Percentiles rank a stretch among this genome's conserved stretches.
Evolutionary conservation across 2,329 filamentous ascomycete species (phyloP).

Genomic region (Orbilia brochopaga): DNA sequence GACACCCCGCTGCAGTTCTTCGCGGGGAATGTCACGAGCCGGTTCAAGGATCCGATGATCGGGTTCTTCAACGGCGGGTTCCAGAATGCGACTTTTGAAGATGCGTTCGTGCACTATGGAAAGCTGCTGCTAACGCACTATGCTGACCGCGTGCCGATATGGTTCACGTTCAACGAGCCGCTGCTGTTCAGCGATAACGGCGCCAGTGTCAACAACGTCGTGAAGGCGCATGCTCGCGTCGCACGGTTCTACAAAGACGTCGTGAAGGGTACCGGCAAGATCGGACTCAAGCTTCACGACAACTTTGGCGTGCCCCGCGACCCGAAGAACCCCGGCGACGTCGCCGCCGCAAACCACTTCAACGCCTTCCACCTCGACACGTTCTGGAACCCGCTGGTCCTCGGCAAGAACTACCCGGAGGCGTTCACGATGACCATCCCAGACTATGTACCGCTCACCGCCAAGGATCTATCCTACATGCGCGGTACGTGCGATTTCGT

Average conservation of each 20-base stretch:
- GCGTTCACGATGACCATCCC: slow-evolving; percentile 18
- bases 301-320: slow-evolving; percentile 28
- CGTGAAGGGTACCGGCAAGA: slow-evolving; percentile 62
- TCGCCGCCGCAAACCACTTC: slow-evolving; percentile 23
- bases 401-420: slow-evolving; percentile 15
- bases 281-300: slow-evolving; percentile 54
- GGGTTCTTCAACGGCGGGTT: slow-evolving; percentile 60
- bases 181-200: slow-evolving; percentile 57
- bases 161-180: slow-evolving; percentile 66
- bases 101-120: slow-evolving; percentile 64
- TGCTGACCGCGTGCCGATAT: slow-evolving; percentile 63
- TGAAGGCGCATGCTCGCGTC: slow-evolving; percentile 63
- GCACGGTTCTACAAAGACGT: slow-evolving; percentile 65
- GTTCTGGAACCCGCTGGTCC: slow-evolving; percentile 25
- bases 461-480: slow-evolving; percentile 18
- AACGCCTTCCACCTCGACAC: slow-evolving; percentile 22
- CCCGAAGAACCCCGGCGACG: slow-evolving; percentile 21
- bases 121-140: slow-evolving; percentile 64
- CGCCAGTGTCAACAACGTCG: slow-evolving; percentile 58
- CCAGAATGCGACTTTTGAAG: slow-evolving; percentile 61
- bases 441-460: slow-evolving; percentile 15
- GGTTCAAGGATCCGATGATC: slow-evolving; percentile 54
- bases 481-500: slow-evolving; percentile 61
- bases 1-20: slow-evolving; percentile 61
- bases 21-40: slow-evolving; percentile 56